Evolutionary conservation across 345 rosid genomes (phyloP), one percentile per base, ranked within the genome.

Genomic region (Trapa incisa): DNA sequence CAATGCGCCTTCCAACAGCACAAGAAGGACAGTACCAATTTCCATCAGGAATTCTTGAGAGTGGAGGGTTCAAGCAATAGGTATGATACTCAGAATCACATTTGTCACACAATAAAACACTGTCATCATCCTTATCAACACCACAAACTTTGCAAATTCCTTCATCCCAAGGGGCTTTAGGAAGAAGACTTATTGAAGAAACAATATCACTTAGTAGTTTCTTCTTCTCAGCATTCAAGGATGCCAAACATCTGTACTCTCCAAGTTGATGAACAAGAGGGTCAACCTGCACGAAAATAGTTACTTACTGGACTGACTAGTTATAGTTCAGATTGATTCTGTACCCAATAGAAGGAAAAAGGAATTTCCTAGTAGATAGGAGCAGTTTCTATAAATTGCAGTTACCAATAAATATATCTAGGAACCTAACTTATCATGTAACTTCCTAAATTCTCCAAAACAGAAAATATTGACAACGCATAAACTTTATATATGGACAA

Each of bases 1-100:
- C 77, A 72, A 75, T 66, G 65, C 71, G 75, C 71, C 77, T 83
- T 71, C 86, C 76, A 67, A 71, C 75, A 79, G 76, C 86, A 84
- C 99, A 94, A 68, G 96, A 82, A 67, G 99, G 99, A 68, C 97
- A 91, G 77, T 94, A 94, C 99, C 99, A 94, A 80, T 94, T 94
- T 61, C 99, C 99, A 64, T 91, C 91, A 37, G 99, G 99, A 76
- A 91, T 94, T 75, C 91, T 87, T 53, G 89, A 88, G 69, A 94
- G 86, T 17, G 99, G 99, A 75, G 99, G 99, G 74, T 84, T 86
- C 87, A 94, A 89, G 82, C 99, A 94, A 77, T 94, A 94, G 60
- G 92, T 94, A 80, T 94, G 99, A 79, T 94, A 94, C 81, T 91
- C 97, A 41, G 96, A 87, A 82, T 94, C 96, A 67, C 97, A 94